These are phyloP conservation scores for Pythium angustatum DNA, from an alignment of 352 stramenopile species.

Conservation along the genomic window DNA sequence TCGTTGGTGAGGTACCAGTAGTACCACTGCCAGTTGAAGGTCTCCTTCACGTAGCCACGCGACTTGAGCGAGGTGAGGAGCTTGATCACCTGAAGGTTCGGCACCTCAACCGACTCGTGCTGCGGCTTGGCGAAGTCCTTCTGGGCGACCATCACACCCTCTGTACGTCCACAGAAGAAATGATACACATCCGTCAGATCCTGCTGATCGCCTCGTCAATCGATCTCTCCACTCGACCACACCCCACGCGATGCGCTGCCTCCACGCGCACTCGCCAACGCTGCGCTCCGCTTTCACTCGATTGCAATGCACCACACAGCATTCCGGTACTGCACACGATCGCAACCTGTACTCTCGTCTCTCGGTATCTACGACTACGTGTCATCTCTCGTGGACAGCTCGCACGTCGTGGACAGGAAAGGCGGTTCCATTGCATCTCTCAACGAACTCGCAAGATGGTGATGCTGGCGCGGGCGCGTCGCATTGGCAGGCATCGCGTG, in stretches of 20 bases:
- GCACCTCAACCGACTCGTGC: constrained; percentile 97
- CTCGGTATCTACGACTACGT: not conserved
- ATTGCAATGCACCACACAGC: too few species aligned
- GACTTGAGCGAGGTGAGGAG: constrained; percentile 98
- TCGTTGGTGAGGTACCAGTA: constrained; percentile 99
- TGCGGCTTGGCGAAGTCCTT: constrained; percentile 88
- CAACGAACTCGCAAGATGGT: too few species aligned
- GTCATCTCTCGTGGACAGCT: too few species aligned
- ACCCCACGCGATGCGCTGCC: constrained; percentile 3
- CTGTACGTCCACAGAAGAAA: constrained; percentile 31
- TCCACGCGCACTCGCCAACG: not conserved
- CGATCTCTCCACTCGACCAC: not conserved
- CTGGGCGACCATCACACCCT: constrained; percentile 91
- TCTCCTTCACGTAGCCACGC: constrained; percentile 97
- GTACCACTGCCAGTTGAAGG: constrained; percentile 99
- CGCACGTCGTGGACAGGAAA: too few species aligned
- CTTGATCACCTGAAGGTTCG: constrained; percentile 98
- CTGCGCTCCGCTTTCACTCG: not conserved
- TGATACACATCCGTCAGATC: constrained; percentile 5
- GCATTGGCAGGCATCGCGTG: too few species aligned
- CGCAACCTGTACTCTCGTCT: too few species aligned
- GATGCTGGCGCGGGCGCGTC: too few species aligned
- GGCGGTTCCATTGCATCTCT: too few species aligned
- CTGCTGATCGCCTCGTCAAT: not conserved
- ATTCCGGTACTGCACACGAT: too few species aligned